These are phyloP conservation scores for Maudiozyma barnettii DNA, from an alignment of 805 yeast species.

Conservation along the genomic window DNA sequence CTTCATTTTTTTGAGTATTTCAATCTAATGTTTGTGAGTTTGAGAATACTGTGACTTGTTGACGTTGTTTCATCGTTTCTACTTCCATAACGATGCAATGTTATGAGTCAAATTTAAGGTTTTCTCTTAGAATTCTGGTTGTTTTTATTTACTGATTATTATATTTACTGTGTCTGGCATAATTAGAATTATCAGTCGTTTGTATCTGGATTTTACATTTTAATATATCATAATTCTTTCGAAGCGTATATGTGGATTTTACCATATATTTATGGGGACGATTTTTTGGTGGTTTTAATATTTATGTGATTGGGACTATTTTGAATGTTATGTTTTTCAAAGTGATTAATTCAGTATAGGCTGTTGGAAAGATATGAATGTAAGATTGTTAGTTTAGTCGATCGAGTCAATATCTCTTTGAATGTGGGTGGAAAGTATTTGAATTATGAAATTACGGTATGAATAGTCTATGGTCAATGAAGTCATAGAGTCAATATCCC, in stretches of 20 bases:
- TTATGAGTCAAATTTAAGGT: conserved; percentile 14
- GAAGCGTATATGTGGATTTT: background rate
- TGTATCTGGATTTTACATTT: background rate
- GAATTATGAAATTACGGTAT: background rate
- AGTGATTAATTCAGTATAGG: no score
- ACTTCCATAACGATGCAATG: conserved; percentile 24
- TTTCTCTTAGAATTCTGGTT: conserved; percentile 9
- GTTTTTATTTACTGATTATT: background rate
- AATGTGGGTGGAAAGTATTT: background rate
- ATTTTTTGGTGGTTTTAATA: background rate
- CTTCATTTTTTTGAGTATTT: conserved; percentile 16
- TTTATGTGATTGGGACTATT: background rate
- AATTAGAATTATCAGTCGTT: background rate
- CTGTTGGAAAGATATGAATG: background rate
- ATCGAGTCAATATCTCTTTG: background rate
- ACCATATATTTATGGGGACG: background rate
- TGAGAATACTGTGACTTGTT: conserved; percentile 15
- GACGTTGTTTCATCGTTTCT: conserved; percentile 17
- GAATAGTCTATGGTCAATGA: conserved; percentile 6
- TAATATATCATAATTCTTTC: background rate
- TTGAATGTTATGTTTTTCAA: background rate
- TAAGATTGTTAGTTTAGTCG: background rate
- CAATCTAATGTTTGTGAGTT: conserved; percentile 11
- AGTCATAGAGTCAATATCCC: conserved; percentile 28
- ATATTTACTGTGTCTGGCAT: background rate